A percentile compares a stretch with the other conserved stretches of the same genome.
These are phyloP conservation scores for Prototheca stagnorum DNA, from an alignment of 163 green algal genomes.

Conservation along the genomic window DNA sequence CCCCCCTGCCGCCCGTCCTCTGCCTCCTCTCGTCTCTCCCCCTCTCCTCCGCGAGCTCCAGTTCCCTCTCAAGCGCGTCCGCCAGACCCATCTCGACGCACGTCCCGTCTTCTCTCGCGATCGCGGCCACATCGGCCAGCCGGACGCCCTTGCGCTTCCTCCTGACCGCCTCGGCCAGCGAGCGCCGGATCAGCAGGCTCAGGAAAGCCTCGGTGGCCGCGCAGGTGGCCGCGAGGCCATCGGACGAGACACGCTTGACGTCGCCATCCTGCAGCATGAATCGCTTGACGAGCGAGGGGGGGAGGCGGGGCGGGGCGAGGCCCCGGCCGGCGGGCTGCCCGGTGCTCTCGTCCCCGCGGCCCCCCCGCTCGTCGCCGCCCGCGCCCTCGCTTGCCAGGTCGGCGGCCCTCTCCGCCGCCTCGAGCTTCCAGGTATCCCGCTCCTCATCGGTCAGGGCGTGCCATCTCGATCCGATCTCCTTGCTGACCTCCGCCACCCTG, in stretches of 20 bases:
- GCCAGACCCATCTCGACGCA: conserved; percentile 15
- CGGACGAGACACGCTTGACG: conserved; percentile 18
- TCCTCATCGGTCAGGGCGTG: conserved; percentile 25
- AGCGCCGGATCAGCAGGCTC: conserved; percentile 11
- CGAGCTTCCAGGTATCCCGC: conserved; percentile 18
- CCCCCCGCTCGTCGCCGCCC: no score
- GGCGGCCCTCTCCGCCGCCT: conserved; percentile 3
- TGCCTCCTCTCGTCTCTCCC: no score
- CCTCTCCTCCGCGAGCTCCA: conserved; percentile 8
- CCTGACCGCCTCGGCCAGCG: conserved; percentile 6
- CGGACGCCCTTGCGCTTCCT: conserved; percentile 23
- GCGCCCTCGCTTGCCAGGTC: no score
- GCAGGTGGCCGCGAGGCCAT: conserved; percentile 11
- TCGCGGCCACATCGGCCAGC: conserved; percentile 12
- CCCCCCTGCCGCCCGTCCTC: no score
- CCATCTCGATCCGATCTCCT: conserved; percentile 28
- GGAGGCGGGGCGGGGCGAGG: conserved; percentile 4
- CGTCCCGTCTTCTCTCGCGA: conserved; percentile 9
- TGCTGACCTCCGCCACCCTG: conserved; percentile 20
- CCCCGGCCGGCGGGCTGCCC: no score
- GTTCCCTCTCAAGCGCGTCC: conserved; percentile 9
- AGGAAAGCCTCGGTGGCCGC: conserved; percentile 23
- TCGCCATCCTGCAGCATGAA: conserved; percentile 27
- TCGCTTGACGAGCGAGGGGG: conserved; percentile 20
- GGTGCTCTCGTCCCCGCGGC: no score